Percentiles rank a stretch among this genome's conserved stretches.
These are phyloP conservation scores for Xylaria cubensis DNA, from an alignment of 495 filamentous ascomycete species.

Conservation along the genomic window DNA sequence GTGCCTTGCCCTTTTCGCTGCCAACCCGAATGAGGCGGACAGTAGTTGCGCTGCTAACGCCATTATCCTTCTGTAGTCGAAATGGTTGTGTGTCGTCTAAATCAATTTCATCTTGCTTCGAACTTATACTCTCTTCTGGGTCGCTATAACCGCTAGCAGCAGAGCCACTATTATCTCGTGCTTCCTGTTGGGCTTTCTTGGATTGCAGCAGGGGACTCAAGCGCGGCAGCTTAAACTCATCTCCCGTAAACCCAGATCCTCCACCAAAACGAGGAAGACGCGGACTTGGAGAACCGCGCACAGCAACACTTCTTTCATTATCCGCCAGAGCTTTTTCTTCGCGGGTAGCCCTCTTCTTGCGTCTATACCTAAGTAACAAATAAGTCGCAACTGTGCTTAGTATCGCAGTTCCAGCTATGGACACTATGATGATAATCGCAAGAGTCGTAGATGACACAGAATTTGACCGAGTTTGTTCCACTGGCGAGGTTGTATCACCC, in stretches of 20 bases:
- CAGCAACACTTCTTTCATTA: slow-evolving; percentile 28
- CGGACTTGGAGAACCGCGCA: slow-evolving; percentile 32
- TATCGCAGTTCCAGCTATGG: slow-evolving; percentile 49
- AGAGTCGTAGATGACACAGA: slow-evolving; percentile 46
- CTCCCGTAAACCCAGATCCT: slow-evolving; percentile 28
- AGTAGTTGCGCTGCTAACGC: slow-evolving; percentile 35
- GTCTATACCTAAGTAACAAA: slow-evolving; percentile 43
- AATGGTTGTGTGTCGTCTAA: slow-evolving; percentile 31
- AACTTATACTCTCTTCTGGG: background rate
- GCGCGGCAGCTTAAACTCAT: slow-evolving; percentile 37
- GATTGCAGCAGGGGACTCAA: slow-evolving; percentile 26
- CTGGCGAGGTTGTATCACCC: slow-evolving; percentile 39
- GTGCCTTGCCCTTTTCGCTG: slow-evolving; percentile 31
- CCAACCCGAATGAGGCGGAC: slow-evolving; percentile 40
- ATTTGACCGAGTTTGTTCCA: slow-evolving; percentile 42
- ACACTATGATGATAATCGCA: slow-evolving; percentile 41
- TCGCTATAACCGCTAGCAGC: slow-evolving; percentile 28
- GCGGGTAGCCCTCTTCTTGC: slow-evolving; percentile 34
- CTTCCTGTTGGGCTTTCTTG: slow-evolving; percentile 32
- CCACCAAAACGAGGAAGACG: slow-evolving; percentile 34
- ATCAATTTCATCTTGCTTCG: slow-evolving; percentile 13
- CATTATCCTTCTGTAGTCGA: slow-evolving; percentile 36
- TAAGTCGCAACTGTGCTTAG: slow-evolving; percentile 43
- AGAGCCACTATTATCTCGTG: slow-evolving; percentile 28
- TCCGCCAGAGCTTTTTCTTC: slow-evolving; percentile 18